These are phyloP conservation scores for Durio zibethinus DNA, from an alignment of 345 rosid species.

Conservation along the genomic window DNA sequence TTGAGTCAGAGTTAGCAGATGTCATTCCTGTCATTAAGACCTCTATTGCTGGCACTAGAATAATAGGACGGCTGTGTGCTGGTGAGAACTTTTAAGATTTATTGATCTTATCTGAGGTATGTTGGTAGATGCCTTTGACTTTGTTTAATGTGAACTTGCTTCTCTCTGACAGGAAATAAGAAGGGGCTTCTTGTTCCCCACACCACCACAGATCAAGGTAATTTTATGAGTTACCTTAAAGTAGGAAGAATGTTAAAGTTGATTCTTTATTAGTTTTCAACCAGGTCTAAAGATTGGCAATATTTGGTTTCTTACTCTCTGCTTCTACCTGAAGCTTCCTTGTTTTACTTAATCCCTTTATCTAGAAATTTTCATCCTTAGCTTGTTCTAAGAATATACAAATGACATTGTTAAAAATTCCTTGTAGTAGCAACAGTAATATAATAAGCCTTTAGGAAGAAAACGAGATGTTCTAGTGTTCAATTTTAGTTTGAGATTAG, in stretches of 20 bases:
- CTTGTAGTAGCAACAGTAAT: neutral
- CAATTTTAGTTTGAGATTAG: too few relatives aligned
- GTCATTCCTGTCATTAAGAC: constrained; percentile 89
- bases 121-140: neutral
- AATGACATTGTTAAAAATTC: neutral
- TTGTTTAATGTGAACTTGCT: neutral
- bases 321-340: neutral
- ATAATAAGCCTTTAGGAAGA: neutral
- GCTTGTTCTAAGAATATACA: neutral
- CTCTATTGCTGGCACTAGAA: constrained; percentile 76
- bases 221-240: constrained; percentile 1
- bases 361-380: neutral
- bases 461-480: too few relatives aligned
- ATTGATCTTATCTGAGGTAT: neutral
- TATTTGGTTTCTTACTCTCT: neutral
- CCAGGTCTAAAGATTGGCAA: neutral
- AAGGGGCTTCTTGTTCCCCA: constrained; percentile 95
- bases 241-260: neutral
- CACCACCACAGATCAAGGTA: constrained; percentile 95
- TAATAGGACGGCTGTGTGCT: constrained; percentile 83
- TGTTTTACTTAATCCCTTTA: neutral
- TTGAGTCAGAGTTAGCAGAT: constrained; percentile 84
- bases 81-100: constrained; percentile 35
- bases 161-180: constrained; percentile 63
- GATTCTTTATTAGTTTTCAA: neutral